Conservation (phyloP, 768 basidiomycete species). For the Tylopilus sp. region DNA sequence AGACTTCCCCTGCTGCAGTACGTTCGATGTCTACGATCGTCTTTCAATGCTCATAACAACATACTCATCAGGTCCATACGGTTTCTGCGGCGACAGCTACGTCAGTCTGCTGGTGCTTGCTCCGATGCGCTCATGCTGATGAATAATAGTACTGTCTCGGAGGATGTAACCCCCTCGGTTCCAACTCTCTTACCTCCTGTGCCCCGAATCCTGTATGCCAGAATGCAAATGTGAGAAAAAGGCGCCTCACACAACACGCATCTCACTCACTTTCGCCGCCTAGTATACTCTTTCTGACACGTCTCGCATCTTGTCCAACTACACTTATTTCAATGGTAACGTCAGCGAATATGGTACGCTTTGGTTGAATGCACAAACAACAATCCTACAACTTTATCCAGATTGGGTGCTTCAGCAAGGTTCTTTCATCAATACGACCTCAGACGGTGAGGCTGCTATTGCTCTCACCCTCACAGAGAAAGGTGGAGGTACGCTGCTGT, state of each 20-base stretch:
- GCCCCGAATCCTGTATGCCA: slow-evolving; percentile 69
- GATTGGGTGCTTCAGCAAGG: slow-evolving; percentile 76
- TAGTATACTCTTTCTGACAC: slow-evolving; percentile 65
- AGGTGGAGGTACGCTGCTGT: slow-evolving; percentile 75
- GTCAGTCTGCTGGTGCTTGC: slow-evolving; percentile 24
- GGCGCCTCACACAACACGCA: not conserved
- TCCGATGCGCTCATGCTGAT: slow-evolving; percentile 7
- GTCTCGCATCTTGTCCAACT: slow-evolving; percentile 63
- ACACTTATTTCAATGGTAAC: slow-evolving; percentile 70
- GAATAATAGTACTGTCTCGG: slow-evolving; percentile 67
- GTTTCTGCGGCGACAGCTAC: slow-evolving; percentile 47
- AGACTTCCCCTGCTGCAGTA: slow-evolving; percentile 43
- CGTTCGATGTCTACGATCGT: slow-evolving; percentile 9
- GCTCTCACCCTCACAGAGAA: slow-evolving; percentile 62
- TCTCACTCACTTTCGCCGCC: not conserved
- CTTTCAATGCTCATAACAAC: not conserved
- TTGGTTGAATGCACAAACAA: not conserved
- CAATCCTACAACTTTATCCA: slow-evolving; percentile 20
- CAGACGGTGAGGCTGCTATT: slow-evolving; percentile 56
- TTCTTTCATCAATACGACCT: slow-evolving; percentile 59
- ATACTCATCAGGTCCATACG: slow-evolving; percentile 43
- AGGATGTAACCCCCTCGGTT: slow-evolving; percentile 81
- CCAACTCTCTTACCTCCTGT: slow-evolving; percentile 63
- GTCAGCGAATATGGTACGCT: slow-evolving; percentile 57
- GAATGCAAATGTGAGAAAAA: slow-evolving; percentile 48